Conservation (phyloP, 2,329 filamentous ascomycete species). For the Diplocarpon mali region DNA sequence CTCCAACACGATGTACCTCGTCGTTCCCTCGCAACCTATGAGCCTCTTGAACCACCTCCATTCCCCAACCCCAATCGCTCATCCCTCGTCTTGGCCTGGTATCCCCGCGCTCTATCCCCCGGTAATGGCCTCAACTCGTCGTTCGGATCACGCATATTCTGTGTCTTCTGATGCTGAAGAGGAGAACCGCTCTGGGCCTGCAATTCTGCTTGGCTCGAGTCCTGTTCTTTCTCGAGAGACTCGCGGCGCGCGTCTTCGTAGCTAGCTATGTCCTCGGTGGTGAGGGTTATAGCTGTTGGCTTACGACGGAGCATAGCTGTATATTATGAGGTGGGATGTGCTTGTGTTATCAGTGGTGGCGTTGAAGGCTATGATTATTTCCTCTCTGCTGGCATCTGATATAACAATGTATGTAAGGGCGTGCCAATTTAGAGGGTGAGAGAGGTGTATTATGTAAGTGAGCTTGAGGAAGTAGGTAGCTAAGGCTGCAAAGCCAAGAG, state of each 20-base stretch:
- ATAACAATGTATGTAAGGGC: too few relatives aligned
- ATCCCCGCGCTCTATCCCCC: constrained; percentile 14
- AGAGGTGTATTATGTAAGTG: too few relatives aligned
- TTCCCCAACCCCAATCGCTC: constrained; percentile 28
- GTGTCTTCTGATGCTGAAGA: constrained; percentile 10
- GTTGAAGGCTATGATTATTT: background rate
- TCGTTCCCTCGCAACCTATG: background rate
- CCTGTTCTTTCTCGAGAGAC: constrained; percentile 17
- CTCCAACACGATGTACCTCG: too few relatives aligned
- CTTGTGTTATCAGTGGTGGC: background rate
- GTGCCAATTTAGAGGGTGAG: too few relatives aligned
- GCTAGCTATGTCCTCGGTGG: constrained; percentile 56
- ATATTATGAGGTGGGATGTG: background rate
- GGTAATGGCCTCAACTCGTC: constrained; percentile 15
- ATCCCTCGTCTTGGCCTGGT: constrained; percentile 26
- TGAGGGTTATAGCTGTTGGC: constrained; percentile 57
- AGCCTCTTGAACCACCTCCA: constrained; percentile 14
- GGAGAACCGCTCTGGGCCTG: constrained; percentile 18
- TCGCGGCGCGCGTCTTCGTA: constrained; percentile 52
- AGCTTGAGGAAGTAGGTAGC: background rate
- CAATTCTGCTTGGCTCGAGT: constrained; percentile 16
- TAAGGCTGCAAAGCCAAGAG: too few relatives aligned
- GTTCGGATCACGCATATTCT: constrained; percentile 16
- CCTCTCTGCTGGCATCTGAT: too few relatives aligned
- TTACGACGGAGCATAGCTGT: constrained; percentile 53